Evolutionary conservation across 495 filamentous ascomycete genomes (phyloP).

Genomic region (Podospora pseudopauciseta): DNA sequence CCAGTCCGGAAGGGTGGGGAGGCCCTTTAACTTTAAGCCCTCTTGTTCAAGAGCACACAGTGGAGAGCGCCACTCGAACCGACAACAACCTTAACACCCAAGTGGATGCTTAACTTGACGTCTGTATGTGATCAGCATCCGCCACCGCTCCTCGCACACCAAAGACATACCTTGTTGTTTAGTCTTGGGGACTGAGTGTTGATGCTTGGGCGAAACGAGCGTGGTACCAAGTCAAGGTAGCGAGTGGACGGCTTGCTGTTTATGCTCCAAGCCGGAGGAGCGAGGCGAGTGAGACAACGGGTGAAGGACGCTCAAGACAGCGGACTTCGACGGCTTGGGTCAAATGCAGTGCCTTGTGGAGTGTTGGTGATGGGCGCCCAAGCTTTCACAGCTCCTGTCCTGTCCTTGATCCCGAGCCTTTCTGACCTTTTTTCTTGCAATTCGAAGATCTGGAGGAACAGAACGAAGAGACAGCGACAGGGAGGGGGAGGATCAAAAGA

Average conservation of each 20-base stretch:
- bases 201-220: slow-evolving; percentile 1
- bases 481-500: slow-evolving; percentile 23
- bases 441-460: slow-evolving; percentile 8
- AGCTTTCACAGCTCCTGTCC: background rate
- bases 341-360: background rate
- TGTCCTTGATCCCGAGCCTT: background rate
- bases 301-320: too few relatives aligned
- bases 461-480: slow-evolving; percentile 13
- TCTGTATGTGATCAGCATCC: background rate
- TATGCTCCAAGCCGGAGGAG: slow-evolving; percentile 10
- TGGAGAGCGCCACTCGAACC: background rate
- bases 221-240: slow-evolving; percentile 5
- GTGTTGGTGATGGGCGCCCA: background rate
- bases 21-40: background rate
- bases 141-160: background rate
- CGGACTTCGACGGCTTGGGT: background rate
- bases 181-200: slow-evolving; percentile 5
- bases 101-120: background rate
- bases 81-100: background rate
- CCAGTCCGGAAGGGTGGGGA: background rate
- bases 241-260: slow-evolving; percentile 10
- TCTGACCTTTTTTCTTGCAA: background rate
- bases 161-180: background rate
- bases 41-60: background rate
- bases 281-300: background rate